Conservation (phyloP, 2,329 filamentous ascomycete genomes). For the Aureobasidium sp. region DNA sequence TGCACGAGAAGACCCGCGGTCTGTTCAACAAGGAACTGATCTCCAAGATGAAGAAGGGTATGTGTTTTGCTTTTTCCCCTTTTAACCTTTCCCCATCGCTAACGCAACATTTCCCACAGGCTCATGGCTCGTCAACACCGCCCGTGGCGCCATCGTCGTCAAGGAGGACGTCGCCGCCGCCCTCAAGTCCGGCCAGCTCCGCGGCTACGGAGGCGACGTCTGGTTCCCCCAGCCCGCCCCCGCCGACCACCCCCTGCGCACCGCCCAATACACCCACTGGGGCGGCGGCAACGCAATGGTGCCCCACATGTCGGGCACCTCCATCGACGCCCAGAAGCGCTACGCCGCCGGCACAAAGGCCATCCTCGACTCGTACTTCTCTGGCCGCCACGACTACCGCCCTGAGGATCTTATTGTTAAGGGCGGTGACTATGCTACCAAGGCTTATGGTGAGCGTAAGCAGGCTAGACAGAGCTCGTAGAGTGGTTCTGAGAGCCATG, state of each 20-base stretch:
- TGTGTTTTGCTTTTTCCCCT: slow-evolving; percentile 22
- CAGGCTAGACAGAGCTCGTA: slow-evolving; percentile 15
- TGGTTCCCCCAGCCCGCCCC: slow-evolving; percentile 98
- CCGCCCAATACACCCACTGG: slow-evolving; percentile 79
- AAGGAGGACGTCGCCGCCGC: slow-evolving; percentile 98
- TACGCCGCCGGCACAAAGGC: slow-evolving; percentile 57
- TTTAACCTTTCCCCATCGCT: not conserved
- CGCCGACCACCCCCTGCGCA: slow-evolving; percentile 84
- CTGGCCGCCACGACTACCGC: slow-evolving; percentile 78
- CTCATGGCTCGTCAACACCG: slow-evolving; percentile 97
- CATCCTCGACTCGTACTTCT: slow-evolving; percentile 88
- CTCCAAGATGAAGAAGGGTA: slow-evolving; percentile 96
- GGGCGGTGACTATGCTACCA: slow-evolving; percentile 88
- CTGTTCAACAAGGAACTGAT: slow-evolving; percentile 99
- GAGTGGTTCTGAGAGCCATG: not conserved
- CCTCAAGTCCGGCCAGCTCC: slow-evolving; percentile 83
- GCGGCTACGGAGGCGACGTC: slow-evolving; percentile 80
- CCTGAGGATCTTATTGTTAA: slow-evolving; percentile 86
- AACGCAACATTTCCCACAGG: slow-evolving; percentile 42
- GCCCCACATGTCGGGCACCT: slow-evolving; percentile 97
- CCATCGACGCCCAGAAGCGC: slow-evolving; percentile 92
- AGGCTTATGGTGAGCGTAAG: slow-evolving; percentile 74
- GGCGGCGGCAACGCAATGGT: slow-evolving; percentile 98
- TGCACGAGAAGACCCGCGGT: slow-evolving; percentile 95
- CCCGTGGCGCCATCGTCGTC: slow-evolving; percentile 96